Evolutionary conservation across 495 filamentous ascomycete species (phyloP).

Genomic region (Penicillium chermesinum): DNA sequence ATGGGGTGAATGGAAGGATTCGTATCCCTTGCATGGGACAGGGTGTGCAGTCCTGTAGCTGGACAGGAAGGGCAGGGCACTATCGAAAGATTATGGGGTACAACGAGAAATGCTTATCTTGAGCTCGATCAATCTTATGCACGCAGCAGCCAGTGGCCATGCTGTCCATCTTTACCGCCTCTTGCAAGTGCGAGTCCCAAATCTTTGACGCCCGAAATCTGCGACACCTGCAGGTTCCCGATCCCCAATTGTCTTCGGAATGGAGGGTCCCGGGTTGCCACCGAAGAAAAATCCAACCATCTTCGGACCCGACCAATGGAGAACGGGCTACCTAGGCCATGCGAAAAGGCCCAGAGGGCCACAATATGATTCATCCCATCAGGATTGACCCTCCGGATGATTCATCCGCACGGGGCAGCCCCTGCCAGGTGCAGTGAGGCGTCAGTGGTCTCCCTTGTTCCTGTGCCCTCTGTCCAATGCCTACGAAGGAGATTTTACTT

Average conservation of each 20-base stretch:
- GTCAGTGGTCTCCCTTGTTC: neutral
- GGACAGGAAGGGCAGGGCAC: too few relatives aligned
- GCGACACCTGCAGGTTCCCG: constrained; percentile 2
- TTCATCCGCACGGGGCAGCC: constrained; percentile 21
- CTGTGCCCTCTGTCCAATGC: neutral
- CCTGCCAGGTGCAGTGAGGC: neutral
- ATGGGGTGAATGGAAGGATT: too few relatives aligned
- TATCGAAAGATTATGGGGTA: neutral
- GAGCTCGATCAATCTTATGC: constrained; percentile 24
- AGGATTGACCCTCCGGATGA: constrained; percentile 11
- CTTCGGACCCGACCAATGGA: constrained; percentile 11
- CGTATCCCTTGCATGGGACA: constrained; percentile 12
- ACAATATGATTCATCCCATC: constrained; percentile 26
- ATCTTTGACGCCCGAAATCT: neutral
- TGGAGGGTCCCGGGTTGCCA: constrained; percentile 22
- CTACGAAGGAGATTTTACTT: neutral
- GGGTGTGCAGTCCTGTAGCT: too few relatives aligned
- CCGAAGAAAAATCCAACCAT: constrained; percentile 12
- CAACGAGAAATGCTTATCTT: too few relatives aligned
- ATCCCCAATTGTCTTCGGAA: constrained; percentile 6
- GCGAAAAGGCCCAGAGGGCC: neutral
- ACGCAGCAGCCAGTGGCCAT: constrained; percentile 10
- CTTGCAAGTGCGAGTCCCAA: neutral
- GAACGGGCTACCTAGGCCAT: neutral
- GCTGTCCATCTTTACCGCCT: constrained; percentile 23